Evolutionary conservation across 495 filamentous ascomycete species (phyloP).

Genomic region (Neurospora sp.): DNA sequence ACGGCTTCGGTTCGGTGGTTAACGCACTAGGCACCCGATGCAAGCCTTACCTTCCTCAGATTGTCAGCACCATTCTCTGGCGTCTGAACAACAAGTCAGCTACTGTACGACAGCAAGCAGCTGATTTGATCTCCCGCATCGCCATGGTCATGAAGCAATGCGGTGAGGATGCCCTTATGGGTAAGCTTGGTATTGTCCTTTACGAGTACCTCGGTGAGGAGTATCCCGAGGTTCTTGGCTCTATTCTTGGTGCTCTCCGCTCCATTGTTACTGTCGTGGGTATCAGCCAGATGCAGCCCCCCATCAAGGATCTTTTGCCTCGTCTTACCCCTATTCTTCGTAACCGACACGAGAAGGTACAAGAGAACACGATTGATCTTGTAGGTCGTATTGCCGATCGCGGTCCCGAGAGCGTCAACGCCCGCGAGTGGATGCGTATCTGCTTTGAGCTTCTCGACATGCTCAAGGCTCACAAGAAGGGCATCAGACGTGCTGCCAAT

Average conservation of each 20-base stretch:
- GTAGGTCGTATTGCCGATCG: conserved; percentile 98
- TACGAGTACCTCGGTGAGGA: conserved; percentile 99
- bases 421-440: conserved; percentile 99
- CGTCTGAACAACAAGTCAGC: conserved; percentile 94
- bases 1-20: conserved; percentile 97
- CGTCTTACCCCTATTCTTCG: conserved; percentile 93
- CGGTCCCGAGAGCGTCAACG: conserved; percentile 90
- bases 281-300: conserved; percentile 96
- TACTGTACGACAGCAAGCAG: conserved; percentile 92
- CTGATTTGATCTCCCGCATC: conserved; percentile 92
- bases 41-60: conserved; percentile 94
- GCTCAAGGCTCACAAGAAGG: conserved; percentile 99
- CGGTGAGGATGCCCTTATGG: conserved; percentile 90
- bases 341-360: conserved; percentile 98
- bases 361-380: conserved; percentile 99
- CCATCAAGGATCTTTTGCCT: conserved; percentile 94
- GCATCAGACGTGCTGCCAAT: conserved; percentile 95
- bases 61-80: conserved; percentile 95
- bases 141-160: conserved; percentile 99
- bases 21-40: conserved; percentile 89
- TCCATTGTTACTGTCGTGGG: conserved; percentile 97
- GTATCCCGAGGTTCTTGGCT: conserved; percentile 95
- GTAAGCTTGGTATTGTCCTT: conserved; percentile 89
- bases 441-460: conserved; percentile 99
- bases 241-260: conserved; percentile 87